Base-by-base conservation (phyloP, 495 filamentous ascomycete species). In the Pyronema domesticum region DNA sequence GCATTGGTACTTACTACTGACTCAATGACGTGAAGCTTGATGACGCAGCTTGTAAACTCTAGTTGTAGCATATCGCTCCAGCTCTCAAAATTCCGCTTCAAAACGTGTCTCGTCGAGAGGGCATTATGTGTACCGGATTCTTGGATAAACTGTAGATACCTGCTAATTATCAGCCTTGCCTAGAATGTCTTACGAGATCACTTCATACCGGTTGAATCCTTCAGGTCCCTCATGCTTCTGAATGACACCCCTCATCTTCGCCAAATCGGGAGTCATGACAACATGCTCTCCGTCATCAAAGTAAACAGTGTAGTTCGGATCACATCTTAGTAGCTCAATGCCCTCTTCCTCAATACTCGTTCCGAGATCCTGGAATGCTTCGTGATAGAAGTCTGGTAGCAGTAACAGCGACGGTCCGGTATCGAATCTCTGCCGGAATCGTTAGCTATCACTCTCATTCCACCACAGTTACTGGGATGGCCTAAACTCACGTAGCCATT, bases 321-420 rank as follows among this genome's bases (percentile, higher is more conserved):
- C 76, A 65, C 81, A 85, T 70, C 79, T 81, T 50, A 79, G 58
- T 7, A 84, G 68, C 54, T 76, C 64, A 15, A 83, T 69, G 18
- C 76, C 76, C 64, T 81, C 81, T 5, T 68, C 69, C 58, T 74
- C 70, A 5, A 82, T 62, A 0, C 71, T 74, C 1, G 80, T 82
- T 42, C 70, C 77, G 3, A 84, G 74, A 59, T 85, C 80, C 30
- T 63, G 60, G 57, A 82, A 85, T 11, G 76, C 72, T 62, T 80
- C 75, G 17, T 70, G 68, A 69, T 83, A 85, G 44, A 83, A 69
- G 46, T 71, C 72, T 4, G 80, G 81, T 33, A 85, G 78, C 5
- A 85, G 68, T 1, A 85, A 73, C 4, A 85, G 72, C 0, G 80
- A 83, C 0, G 81, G 81, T 0, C 81, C 81, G 71, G 82, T 80